Conservation (phyloP, 2,329 filamentous ascomycete species). For the Alternaria brassicae region DNA sequence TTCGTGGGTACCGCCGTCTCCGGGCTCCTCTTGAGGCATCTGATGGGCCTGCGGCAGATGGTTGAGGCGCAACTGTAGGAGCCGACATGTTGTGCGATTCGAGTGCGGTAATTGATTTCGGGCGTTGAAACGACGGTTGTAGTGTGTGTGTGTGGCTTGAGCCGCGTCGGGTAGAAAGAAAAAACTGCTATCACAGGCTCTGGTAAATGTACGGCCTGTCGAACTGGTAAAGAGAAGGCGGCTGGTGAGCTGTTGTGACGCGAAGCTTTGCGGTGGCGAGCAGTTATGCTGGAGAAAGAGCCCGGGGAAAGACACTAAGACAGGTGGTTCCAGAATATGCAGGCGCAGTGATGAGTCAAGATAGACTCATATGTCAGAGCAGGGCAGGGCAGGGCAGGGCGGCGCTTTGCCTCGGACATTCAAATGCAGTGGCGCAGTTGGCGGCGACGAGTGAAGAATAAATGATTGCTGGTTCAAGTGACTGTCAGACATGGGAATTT, state of each 20-base stretch:
- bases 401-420: slow-evolving; percentile 3
- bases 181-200: slow-evolving; percentile 29
- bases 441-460: too few species aligned
- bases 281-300: slow-evolving; percentile 14
- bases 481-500: slow-evolving; percentile 23
- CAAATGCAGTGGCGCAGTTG: slow-evolving; percentile 18
- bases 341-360: slow-evolving; percentile 18
- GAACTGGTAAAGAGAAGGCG: slow-evolving; percentile 30
- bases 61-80: slow-evolving; percentile 19
- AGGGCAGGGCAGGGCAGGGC: slow-evolving; percentile 9
- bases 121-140: slow-evolving; percentile 3
- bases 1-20: slow-evolving; percentile 32
- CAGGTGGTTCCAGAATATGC: slow-evolving; percentile 10
- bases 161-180: neutral
- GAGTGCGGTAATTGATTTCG: slow-evolving; percentile 1
- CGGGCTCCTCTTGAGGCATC: slow-evolving; percentile 25
- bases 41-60: slow-evolving; percentile 15
- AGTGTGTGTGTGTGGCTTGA: neutral
- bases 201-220: slow-evolving; percentile 39
- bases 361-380: slow-evolving; percentile 13
- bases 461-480: slow-evolving; percentile 5
- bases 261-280: slow-evolving; percentile 27
- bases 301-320: slow-evolving; percentile 7
- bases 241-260: neutral
- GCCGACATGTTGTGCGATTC: slow-evolving; percentile 31